Conservation (phyloP, 805 yeast species). For the Cyberlindnera americana region DNA sequence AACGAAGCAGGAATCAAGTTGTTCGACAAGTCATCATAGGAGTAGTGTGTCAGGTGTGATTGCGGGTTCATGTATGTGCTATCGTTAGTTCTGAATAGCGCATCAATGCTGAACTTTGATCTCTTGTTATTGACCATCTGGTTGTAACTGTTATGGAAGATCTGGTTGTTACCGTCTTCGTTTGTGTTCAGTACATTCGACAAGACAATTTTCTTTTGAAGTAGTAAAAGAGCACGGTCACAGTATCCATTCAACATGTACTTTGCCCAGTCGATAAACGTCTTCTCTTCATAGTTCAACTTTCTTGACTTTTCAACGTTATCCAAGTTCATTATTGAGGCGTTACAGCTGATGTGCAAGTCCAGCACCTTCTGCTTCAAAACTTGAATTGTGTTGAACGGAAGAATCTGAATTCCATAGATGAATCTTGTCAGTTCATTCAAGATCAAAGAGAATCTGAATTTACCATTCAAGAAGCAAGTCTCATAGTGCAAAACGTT, state of each 20-base stretch:
- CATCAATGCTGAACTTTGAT: constrained; percentile 26
- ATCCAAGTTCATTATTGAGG: constrained; percentile 42
- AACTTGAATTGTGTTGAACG: constrained; percentile 38
- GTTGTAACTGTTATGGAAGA: constrained; percentile 27
- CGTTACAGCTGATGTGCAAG: constrained; percentile 46
- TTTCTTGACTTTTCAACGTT: constrained; percentile 33
- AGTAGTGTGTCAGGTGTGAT: constrained; percentile 29
- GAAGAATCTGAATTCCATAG: constrained; percentile 44
- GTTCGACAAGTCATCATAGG: constrained; percentile 48
- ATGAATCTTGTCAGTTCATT: constrained; percentile 50
- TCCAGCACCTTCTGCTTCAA: constrained; percentile 48
- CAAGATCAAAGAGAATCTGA: constrained; percentile 46
- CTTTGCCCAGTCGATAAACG: constrained; percentile 44
- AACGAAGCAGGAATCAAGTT: constrained; percentile 54
- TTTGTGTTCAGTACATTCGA: constrained; percentile 27
- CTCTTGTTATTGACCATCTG: constrained; percentile 28
- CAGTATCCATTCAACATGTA: constrained; percentile 49
- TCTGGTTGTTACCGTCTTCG: constrained; percentile 25
- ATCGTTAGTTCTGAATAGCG: constrained; percentile 16
- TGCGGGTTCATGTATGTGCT: constrained; percentile 14
- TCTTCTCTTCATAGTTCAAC: constrained; percentile 35
- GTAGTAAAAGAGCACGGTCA: constrained; percentile 47
- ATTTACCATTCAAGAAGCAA: constrained; percentile 51
- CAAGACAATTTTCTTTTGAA: constrained; percentile 35
- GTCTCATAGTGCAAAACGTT: constrained; percentile 40